Conservation (phyloP, 352 stramenopile genomes). For the Pythium brachiatum region DNA sequence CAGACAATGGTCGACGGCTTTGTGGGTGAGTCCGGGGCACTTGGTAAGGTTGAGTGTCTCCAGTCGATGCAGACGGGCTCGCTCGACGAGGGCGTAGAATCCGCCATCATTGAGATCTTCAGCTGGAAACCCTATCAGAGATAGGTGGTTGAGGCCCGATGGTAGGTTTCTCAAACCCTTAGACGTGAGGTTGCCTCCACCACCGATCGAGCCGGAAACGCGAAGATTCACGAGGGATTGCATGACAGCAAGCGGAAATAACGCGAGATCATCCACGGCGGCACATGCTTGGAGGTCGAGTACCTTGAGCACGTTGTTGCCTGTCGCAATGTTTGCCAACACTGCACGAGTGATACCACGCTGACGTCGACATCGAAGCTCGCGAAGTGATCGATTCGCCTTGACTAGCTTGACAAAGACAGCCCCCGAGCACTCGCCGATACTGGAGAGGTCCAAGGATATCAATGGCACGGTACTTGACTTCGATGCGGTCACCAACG, state of each 20-base stretch:
- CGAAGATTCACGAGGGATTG: conserved; percentile 45
- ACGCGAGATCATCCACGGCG: conserved; percentile 49
- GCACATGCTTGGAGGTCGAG: conserved; percentile 56
- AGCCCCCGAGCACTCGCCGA: conserved; percentile 24
- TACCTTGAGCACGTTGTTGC: conserved; percentile 50
- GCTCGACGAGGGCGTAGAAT: conserved; percentile 28
- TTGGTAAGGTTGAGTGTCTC: conserved; percentile 44
- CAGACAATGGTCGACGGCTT: conserved; percentile 31
- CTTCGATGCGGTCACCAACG: conserved; percentile 5
- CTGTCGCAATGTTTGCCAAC: conserved; percentile 46
- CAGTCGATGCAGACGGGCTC: conserved; percentile 26
- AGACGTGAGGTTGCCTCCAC: conserved; percentile 31
- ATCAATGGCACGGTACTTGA: conserved; percentile 10
- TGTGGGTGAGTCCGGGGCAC: conserved; percentile 30
- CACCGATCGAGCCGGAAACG: conserved; percentile 25
- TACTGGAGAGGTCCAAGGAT: conserved; percentile 38
- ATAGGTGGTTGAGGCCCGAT: conserved; percentile 31
- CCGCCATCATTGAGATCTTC: conserved; percentile 35
- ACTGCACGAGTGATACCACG: conserved; percentile 40
- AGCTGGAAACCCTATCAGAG: conserved; percentile 30
- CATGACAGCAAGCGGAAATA: conserved; percentile 66
- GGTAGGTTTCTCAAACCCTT: conserved; percentile 49
- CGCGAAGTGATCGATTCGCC: conserved; percentile 22
- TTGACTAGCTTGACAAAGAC: conserved; percentile 44
- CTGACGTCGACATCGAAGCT: conserved; percentile 39